Base-by-base conservation (phyloP, 2,329 filamentous ascomycete genomes). In the Orbilia quercus region DNA sequence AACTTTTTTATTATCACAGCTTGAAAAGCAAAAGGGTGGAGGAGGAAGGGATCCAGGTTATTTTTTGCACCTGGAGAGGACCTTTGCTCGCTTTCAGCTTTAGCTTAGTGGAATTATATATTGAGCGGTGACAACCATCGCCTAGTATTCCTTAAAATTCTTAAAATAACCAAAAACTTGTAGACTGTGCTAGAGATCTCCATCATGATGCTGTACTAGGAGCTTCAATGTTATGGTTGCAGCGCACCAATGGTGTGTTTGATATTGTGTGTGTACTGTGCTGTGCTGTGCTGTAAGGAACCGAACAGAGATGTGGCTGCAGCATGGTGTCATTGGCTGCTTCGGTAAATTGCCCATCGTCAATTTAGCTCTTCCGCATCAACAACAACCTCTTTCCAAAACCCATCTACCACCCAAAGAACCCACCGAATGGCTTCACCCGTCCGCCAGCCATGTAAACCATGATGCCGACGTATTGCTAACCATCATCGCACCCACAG, bases 11-110 rank as follows among this genome's bases (percentile, higher is more conserved):
- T 50, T 40, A 22, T 36, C 16, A 45, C n/a, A n/a, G n/a, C n/a
- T n/a, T n/a, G 23, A 3, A 25, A n/a, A 25, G 22, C 20, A 34
- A 60, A 60, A 62, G n/a, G n/a, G n/a, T 50, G 51, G 58, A 48
- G 51, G 51, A 40, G 34, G 31, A 54, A 64, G 48, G 47, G 59
- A 40, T 42, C 34, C 51, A 28, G 48, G 28, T n/a, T 50, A 60
- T 66, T 66, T 57, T 64, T 57, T 12, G 4, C 28, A 42, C 28
- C 44, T 38, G 36, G 28, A 12, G 6, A 22, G 20, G 36, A 36
- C 34, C 34, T 23, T 54, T n/a, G n/a, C 11, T 23, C 36, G 40
- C 34, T 54, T 12, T 54, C 40, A n/a, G 38, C 31, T 54, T 50
- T 40, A 40, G 11, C 9, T 40, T 40, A 14, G 36, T 31, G 28